Evolutionary conservation across 1,284 basidiomycete genomes (phyloP).

Genomic region (Pisolithus thermaeus): DNA sequence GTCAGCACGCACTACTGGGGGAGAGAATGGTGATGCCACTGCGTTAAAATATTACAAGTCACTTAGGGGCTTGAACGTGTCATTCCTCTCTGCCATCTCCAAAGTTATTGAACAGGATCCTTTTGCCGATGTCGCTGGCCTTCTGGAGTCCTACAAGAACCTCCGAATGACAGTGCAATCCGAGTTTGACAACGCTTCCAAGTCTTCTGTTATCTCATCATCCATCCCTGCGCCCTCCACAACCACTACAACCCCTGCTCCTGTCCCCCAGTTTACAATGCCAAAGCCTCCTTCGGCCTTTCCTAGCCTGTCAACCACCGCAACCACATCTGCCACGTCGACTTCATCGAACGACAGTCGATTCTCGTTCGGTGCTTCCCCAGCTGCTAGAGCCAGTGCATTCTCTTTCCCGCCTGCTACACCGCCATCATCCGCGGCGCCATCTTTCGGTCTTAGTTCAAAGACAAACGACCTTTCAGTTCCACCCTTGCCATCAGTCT

Average conservation of each 20-base stretch:
- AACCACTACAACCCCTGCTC: constrained; percentile 4
- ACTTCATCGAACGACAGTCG: constrained; percentile 11
- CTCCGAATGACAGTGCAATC: constrained; percentile 54
- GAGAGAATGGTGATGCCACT: constrained; percentile 31
- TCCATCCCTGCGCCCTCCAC: constrained; percentile 9
- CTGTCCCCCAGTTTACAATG: constrained; percentile 28
- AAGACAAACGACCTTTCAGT: constrained; percentile 18
- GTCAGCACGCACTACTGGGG: constrained; percentile 14
- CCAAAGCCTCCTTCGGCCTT: constrained; percentile 37
- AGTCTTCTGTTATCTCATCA: constrained; percentile 3
- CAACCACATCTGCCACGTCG: constrained; percentile 5
- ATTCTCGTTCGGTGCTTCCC: not conserved
- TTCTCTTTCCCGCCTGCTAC: constrained; percentile 16
- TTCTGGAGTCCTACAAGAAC: constrained; percentile 63
- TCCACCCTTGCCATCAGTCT: constrained; percentile 5
- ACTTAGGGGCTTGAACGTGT: constrained; percentile 76
- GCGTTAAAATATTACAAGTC: constrained; percentile 61
- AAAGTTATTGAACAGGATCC: constrained; percentile 67
- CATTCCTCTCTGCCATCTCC: constrained; percentile 59
- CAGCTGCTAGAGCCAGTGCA: constrained; percentile 8
- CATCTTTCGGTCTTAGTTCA: constrained; percentile 13
- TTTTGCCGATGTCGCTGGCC: constrained; percentile 60
- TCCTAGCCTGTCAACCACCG: constrained; percentile 18
- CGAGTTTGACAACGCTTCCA: constrained; percentile 41
- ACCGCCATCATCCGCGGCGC: constrained; percentile 17